Evolutionary conservation across 768 basidiomycete species (phyloP).

Genomic region (Psilocybe tampanensis): DNA sequence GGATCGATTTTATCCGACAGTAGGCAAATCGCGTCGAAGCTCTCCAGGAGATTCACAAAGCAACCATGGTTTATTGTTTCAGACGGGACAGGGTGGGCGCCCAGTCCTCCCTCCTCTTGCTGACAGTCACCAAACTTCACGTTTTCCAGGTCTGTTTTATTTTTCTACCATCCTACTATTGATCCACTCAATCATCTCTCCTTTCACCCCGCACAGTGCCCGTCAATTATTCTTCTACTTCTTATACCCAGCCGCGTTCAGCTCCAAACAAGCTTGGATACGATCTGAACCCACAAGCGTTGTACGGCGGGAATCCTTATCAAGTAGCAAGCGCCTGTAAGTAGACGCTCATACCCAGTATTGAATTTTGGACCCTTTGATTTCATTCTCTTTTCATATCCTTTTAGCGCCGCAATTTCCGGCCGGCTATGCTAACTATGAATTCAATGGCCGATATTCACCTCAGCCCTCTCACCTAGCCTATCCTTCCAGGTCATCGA

Average conservation of each 20-base stretch:
- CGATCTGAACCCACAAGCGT: conserved; percentile 53
- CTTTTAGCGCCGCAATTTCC: conserved; percentile 48
- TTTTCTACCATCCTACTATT: conserved; percentile 50
- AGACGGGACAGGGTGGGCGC: conserved; percentile 87
- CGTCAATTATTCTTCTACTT: conserved; percentile 54
- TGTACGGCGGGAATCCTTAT: conserved; percentile 36
- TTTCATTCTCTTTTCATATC: conserved; percentile 41
- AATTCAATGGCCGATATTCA: conserved; percentile 59
- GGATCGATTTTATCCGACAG: conserved; percentile 69
- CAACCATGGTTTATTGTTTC: conserved; percentile 59
- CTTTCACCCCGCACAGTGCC: conserved; percentile 56
- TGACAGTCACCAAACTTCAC: conserved; percentile 86
- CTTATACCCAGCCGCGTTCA: conserved; percentile 67
- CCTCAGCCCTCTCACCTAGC: conserved; percentile 46
- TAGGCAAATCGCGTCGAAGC: conserved; percentile 69
- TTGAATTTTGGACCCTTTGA: conserved; percentile 27
- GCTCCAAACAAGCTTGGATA: conserved; percentile 52
- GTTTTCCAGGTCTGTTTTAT: conserved; percentile 87
- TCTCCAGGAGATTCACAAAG: conserved; percentile 68
- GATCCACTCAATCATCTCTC: conserved; percentile 59
- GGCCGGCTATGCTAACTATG: conserved; percentile 51
- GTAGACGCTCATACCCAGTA: conserved; percentile 23
- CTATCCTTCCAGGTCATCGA: conserved; percentile 50
- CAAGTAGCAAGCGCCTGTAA: conserved; percentile 40
- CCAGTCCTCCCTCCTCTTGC: conserved; percentile 85